These are phyloP conservation scores for Zasmidium angulare DNA, from an alignment of 2,329 filamentous ascomycete species.

Conservation along the genomic window DNA sequence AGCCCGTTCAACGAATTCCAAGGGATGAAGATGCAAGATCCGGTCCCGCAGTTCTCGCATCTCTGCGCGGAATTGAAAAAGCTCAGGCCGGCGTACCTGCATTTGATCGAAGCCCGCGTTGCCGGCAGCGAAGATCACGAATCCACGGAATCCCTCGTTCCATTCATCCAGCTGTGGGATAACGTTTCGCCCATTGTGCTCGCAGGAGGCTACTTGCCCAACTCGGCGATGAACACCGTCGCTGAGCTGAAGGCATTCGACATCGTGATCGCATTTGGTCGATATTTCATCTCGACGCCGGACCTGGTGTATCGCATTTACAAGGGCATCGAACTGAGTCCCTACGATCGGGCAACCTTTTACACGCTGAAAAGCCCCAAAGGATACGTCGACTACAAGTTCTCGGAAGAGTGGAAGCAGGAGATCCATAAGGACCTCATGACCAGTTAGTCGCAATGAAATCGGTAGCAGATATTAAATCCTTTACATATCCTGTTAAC, in stretches of 20 bases:
- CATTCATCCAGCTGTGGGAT: constrained; percentile 48
- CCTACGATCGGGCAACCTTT: no score
- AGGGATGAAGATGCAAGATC: constrained; percentile 48
- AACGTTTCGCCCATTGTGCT: constrained; percentile 50
- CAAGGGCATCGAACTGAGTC: neutral
- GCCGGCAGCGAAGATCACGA: constrained; percentile 41
- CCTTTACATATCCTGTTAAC: no score
- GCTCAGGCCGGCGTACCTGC: constrained; percentile 60
- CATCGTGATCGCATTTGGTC: constrained; percentile 48
- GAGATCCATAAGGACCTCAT: no score
- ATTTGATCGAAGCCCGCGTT: constrained; percentile 61
- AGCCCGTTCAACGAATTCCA: constrained; percentile 63
- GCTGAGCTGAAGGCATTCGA: constrained; percentile 42
- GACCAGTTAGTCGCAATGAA: no score
- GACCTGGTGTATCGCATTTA: constrained; percentile 43
- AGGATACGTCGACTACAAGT: constrained; percentile 43
- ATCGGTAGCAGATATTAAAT: no score
- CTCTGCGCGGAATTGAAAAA: constrained; percentile 53
- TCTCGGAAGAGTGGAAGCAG: no score
- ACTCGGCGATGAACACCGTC: constrained; percentile 37
- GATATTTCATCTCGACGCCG: constrained; percentile 50
- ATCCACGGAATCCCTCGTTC: constrained; percentile 40
- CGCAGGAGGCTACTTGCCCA: constrained; percentile 44
- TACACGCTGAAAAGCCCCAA: constrained; percentile 19
- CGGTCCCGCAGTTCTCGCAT: constrained; percentile 63